Evolutionary conservation across 2,329 filamentous ascomycete species (phyloP).

Genomic region (Neospermospora avenae): DNA sequence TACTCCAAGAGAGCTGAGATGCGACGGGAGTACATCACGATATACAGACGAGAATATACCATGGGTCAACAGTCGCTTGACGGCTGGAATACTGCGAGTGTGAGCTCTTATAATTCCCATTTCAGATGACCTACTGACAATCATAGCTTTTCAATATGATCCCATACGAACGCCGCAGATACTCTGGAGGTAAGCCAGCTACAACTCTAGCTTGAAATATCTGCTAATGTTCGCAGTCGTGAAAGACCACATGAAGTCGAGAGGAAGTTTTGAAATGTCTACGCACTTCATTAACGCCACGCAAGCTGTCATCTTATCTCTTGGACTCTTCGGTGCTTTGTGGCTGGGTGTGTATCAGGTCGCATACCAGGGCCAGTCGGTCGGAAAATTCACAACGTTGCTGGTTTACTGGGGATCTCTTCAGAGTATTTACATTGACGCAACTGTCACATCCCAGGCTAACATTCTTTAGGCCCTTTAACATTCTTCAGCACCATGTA

Average conservation of each 20-base stretch:
- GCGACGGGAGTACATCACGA: conserved; percentile 36
- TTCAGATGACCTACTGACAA: conserved; percentile 2
- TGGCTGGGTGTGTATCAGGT: conserved; percentile 31
- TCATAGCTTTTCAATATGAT: conserved; percentile 51
- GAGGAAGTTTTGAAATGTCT: conserved; percentile 36
- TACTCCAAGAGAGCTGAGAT: conserved; percentile 33
- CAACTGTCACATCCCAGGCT: too few species aligned
- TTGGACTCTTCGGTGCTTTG: conserved; percentile 45
- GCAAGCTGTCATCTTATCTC: conserved; percentile 49
- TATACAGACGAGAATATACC: conserved; percentile 36
- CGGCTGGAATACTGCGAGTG: conserved; percentile 40
- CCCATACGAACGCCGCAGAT: conserved; percentile 50
- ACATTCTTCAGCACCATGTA: conserved; percentile 42
- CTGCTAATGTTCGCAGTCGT: conserved; percentile 31
- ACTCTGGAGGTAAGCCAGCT: conserved; percentile 36
- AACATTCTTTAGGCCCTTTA: conserved; percentile 32
- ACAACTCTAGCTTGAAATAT: background rate
- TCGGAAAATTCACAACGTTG: conserved; percentile 63
- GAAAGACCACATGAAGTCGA: conserved; percentile 37
- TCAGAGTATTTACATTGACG: too few species aligned
- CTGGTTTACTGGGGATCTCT: conserved; percentile 61
- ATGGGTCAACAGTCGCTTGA: conserved; percentile 39
- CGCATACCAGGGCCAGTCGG: conserved; percentile 42
- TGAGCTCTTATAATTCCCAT: conserved; percentile 21
- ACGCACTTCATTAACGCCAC: conserved; percentile 45